phyloP scores from a whole-genome alignment of 805 yeast genomes.

The Danielozyma ontarioensis region DNA sequence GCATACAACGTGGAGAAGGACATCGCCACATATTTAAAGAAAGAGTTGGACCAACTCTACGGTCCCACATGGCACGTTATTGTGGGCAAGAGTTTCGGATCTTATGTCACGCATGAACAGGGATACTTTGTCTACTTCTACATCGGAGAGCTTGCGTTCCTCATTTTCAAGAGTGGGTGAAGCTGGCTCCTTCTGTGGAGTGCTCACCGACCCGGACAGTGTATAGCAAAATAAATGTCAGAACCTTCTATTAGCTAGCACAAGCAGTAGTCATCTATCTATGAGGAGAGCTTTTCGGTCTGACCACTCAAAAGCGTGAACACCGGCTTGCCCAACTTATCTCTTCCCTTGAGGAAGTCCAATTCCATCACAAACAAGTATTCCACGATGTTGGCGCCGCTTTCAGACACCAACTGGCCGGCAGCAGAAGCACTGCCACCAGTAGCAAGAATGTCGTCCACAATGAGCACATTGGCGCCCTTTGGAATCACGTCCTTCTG shows the following conservation, averaged over 20 bases:
- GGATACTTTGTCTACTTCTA: slow-evolving; percentile 70
- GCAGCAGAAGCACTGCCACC: slow-evolving; percentile 97
- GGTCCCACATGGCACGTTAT: slow-evolving; percentile 81
- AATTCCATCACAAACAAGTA: slow-evolving; percentile 90
- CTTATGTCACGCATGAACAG: slow-evolving; percentile 74
- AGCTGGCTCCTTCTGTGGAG: no score
- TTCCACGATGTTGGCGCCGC: slow-evolving; percentile 71
- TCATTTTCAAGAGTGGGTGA: slow-evolving; percentile 64
- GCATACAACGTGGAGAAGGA: slow-evolving; percentile 50
- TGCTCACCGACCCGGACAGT: no score
- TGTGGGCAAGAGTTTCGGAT: slow-evolving; percentile 75
- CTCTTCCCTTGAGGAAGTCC: slow-evolving; percentile 91
- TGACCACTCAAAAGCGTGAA: slow-evolving; percentile 87
- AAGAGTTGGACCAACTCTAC: slow-evolving; percentile 55
- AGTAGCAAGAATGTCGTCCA: slow-evolving; percentile 96
- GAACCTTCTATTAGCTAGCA: no score
- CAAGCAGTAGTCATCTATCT: no score
- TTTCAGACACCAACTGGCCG: slow-evolving; percentile 67
- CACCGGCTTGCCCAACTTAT: slow-evolving; percentile 77
- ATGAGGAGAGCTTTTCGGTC: slow-evolving; percentile 48
- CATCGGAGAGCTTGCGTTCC: slow-evolving; percentile 61
- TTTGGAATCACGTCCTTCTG: slow-evolving; percentile 76
- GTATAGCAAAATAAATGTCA: no score
- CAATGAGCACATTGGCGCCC: slow-evolving; percentile 78
- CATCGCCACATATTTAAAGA: slow-evolving; percentile 60